phyloP scores from a whole-genome alignment of 805 yeast species.

The Suhomyces xylopsoci region DNA sequence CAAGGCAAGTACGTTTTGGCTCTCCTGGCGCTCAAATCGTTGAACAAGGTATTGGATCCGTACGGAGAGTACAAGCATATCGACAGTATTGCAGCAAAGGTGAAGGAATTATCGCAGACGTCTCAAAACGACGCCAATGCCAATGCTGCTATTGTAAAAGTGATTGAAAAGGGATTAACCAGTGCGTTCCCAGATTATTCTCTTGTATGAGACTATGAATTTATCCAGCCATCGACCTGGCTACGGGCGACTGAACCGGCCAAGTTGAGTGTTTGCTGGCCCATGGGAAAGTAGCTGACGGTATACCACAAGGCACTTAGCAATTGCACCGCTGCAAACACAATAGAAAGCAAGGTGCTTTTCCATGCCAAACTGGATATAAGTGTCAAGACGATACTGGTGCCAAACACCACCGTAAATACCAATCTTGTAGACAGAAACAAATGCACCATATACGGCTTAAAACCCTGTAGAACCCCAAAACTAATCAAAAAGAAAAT shows the following conservation, averaged over 20 bases:
- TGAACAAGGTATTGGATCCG: constrained; percentile 35
- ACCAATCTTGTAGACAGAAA: constrained; percentile 40
- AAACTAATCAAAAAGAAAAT: constrained; percentile 45
- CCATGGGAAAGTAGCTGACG: constrained; percentile 48
- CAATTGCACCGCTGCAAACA: constrained; percentile 41
- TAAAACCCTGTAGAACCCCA: constrained; percentile 44
- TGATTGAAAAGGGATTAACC: constrained; percentile 35
- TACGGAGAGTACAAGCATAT: constrained; percentile 13
- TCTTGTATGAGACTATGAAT: not conserved
- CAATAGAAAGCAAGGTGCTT: constrained; percentile 36
- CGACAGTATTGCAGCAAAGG: constrained; percentile 26
- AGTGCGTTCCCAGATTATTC: constrained; percentile 34
- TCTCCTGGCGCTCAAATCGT: constrained; percentile 43
- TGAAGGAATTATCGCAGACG: constrained; percentile 28
- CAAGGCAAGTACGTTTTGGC: constrained; percentile 48
- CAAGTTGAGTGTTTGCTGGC: constrained; percentile 40
- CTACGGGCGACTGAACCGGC: constrained; percentile 43
- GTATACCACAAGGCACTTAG: constrained; percentile 44
- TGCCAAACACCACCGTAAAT: constrained; percentile 36
- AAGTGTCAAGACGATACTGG: constrained; percentile 41
- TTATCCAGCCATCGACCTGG: constrained; percentile 45
- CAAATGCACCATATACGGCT: constrained; percentile 39
- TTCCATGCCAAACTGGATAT: constrained; percentile 34
- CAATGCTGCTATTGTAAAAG: constrained; percentile 46
- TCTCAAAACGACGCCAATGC: constrained; percentile 34